Evolutionary conservation across 179 eudicot species (phyloP), one percentile per base, ranked within the genome.

Genomic region (Gypsophila paniculata): DNA sequence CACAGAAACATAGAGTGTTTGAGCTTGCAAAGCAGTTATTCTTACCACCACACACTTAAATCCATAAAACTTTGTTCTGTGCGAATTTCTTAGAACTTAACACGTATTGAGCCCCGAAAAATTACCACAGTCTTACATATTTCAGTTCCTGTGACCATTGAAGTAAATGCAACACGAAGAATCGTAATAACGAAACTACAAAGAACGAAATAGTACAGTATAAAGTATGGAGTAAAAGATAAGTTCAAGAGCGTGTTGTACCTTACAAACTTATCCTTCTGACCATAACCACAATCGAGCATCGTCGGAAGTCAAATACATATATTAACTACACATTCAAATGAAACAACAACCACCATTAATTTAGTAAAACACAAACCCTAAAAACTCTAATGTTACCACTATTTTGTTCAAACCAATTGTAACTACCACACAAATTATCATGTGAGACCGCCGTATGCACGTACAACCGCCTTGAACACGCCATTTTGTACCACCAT

Each of bases 191-290:
- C 42, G 7, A 3, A 36, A 36, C 18, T 13, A 2, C 49, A 22
- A 25, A 65, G 10, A 49, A 14, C n/a, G n/a, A n/a, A n/a, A n/a
- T n/a, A n/a, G n/a, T n/a, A n/a, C n/a, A n/a, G n/a, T n/a, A n/a
- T n/a, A n/a, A n/a, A n/a, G n/a, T n/a, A n/a, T 17, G 17, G 21
- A 68, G 44, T 29, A 51, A 8, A 52, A 52, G 61, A 68, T 51
- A 26, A 25, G 15, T 18, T 29, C 21, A 3, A 42, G 44, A 70
- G 65, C 15, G 59, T n/a, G n/a, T n/a, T n/a, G 48, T 80, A 90
- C 96, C 96, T 90, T 61, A 86, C 86, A 80, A 90, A 90, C 80
- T 88, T 88, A 75, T 90, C 96, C 79, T 82, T 85, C 83, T 86
- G 90, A 68, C 93, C 86, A 77, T 88, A 77, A 70, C 90, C 90